Percentiles rank a stretch among this genome's conserved stretches.
Evolutionary conservation across 225 moss, liverwort and hornwort genomes (phyloP).

Genomic region (Polytrichum formosum): DNA sequence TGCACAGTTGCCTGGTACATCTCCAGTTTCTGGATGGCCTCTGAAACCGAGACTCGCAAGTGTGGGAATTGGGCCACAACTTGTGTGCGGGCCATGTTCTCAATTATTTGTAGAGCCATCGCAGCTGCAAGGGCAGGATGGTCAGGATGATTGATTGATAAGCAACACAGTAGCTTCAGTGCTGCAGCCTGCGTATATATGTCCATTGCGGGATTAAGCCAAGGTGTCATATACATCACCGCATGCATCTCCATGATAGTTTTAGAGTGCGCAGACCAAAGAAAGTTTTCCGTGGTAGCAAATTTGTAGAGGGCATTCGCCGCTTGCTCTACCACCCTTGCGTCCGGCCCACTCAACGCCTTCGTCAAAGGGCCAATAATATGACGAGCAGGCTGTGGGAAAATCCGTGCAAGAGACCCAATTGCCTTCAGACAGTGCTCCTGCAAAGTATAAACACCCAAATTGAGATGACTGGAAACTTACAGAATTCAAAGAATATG

Average conservation of each 20-base stretch:
- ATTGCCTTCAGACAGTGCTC: conserved; percentile 32
- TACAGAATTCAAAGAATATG: background rate
- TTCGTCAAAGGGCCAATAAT: conserved; percentile 22
- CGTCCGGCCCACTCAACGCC: conserved; percentile 14
- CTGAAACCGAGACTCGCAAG: conserved; percentile 10
- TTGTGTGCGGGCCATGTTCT: conserved; percentile 19
- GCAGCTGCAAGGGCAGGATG: conserved; percentile 23
- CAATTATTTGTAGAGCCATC: conserved; percentile 21
- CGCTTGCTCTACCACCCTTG: conserved; percentile 53
- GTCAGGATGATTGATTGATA: conserved; percentile 29
- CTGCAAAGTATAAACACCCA: conserved; percentile 9
- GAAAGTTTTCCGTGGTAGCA: conserved; percentile 41
- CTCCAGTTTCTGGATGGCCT: conserved; percentile 32
- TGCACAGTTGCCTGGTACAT: conserved; percentile 27
- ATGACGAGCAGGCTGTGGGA: conserved; percentile 17
- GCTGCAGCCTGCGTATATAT: conserved; percentile 17
- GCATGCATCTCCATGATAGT: conserved; percentile 28
- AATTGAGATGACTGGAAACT: too few relatives aligned
- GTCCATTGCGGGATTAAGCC: conserved; percentile 12
- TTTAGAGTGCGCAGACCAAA: conserved; percentile 43
- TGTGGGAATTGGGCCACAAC: conserved; percentile 12
- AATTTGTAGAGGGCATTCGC: conserved; percentile 59
- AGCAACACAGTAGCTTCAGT: conserved; percentile 25
- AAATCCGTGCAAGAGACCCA: conserved; percentile 31
- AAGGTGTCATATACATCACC: conserved; percentile 13